Percentiles rank a stretch among this genome's conserved stretches.
Evolutionary conservation across 768 basidiomycete species (phyloP).

Genomic region (Leccinum incarnatum): DNA sequence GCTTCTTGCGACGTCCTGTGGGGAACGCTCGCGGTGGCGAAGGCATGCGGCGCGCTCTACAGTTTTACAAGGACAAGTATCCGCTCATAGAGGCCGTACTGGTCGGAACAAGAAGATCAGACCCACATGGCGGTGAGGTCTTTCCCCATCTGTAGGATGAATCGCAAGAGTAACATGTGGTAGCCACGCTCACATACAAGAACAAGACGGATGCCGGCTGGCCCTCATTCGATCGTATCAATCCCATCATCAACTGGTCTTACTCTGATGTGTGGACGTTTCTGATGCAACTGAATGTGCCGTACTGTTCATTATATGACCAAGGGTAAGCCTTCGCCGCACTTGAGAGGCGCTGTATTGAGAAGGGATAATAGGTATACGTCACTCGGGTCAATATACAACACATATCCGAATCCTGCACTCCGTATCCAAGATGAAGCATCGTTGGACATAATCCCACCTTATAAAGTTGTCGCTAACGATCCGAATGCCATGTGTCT

Average conservation of each 20-base stretch:
- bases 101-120: conserved; percentile 83
- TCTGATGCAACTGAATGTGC: conserved; percentile 67
- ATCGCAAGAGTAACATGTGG: background rate
- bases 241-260: conserved; percentile 95
- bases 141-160: background rate
- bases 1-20: conserved; percentile 34
- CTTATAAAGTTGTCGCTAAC: conserved; percentile 22
- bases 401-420: conserved; percentile 92
- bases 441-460: conserved; percentile 11
- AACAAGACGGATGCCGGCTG: conserved; percentile 86
- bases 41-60: conserved; percentile 78
- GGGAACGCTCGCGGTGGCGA: conserved; percentile 59
- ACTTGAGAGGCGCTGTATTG: background rate
- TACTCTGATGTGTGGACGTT: conserved; percentile 91
- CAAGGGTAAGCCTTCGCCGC: conserved; percentile 60
- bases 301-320: conserved; percentile 89
- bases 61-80: conserved; percentile 64
- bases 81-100: conserved; percentile 76
- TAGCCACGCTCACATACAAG: conserved; percentile 68
- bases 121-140: conserved; percentile 91
- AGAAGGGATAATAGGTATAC: conserved; percentile 67
- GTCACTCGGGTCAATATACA: conserved; percentile 91
- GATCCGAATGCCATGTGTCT: conserved; percentile 18
- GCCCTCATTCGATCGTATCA: conserved; percentile 87
- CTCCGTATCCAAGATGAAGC: conserved; percentile 40